Percentiles rank a stretch among this genome's conserved stretches.
Evolutionary conservation across 2,329 filamentous ascomycete species (phyloP).

Genomic region (Fusarium pseudonygamai): DNA sequence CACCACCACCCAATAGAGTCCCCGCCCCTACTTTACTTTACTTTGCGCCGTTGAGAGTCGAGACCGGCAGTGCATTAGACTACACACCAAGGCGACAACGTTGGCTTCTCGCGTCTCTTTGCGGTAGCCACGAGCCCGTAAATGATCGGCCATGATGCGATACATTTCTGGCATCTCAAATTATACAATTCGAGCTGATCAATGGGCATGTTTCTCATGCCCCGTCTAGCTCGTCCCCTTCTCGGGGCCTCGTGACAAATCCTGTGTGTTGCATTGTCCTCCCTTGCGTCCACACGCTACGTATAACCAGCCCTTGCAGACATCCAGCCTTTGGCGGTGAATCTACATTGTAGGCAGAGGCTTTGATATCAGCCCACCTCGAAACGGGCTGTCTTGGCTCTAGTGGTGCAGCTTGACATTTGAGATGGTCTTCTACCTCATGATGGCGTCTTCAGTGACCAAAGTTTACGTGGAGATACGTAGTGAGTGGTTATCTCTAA

Average conservation of each 20-base stretch:
- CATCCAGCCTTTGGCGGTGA: constrained; percentile 38
- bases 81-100: constrained; percentile 36
- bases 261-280: constrained; percentile 28
- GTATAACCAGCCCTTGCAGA: constrained; percentile 15
- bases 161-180: constrained; percentile 2
- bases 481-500: not conserved
- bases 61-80: constrained; percentile 31
- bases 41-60: constrained; percentile 28
- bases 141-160: not conserved
- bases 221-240: not conserved
- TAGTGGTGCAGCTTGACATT: constrained; percentile 9
- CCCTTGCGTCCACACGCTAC: constrained; percentile 37
- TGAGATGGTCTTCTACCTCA: constrained; percentile 25
- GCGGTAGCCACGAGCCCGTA: not conserved
- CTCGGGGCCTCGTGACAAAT: constrained; percentile 20
- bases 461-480: not conserved
- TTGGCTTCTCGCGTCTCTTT: constrained; percentile 22
- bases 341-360: constrained; percentile 23
- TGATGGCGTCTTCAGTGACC: not conserved
- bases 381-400: constrained; percentile 21
- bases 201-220: not conserved
- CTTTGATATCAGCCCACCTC: constrained; percentile 27
- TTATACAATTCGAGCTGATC: not conserved
- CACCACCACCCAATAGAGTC: constrained; percentile 11
- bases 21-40: constrained; percentile 2